These are phyloP conservation scores for Orychophragmus violaceus DNA, from an alignment of 345 rosid species.

Conservation along the genomic window DNA sequence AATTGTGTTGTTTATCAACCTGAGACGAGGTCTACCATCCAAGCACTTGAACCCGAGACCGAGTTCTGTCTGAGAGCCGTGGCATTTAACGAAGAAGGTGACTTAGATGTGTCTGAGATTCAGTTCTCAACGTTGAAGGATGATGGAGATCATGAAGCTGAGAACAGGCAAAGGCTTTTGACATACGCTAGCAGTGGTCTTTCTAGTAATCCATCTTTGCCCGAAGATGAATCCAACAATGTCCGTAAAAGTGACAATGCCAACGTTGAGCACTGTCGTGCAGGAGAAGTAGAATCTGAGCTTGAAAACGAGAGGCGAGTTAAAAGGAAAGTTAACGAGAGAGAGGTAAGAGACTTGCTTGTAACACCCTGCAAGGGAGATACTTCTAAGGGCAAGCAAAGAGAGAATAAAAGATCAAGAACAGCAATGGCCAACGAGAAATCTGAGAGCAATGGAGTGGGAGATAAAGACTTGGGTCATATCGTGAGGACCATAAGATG, in stretches of 20 bases:
- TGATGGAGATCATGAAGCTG: constrained; percentile 33
- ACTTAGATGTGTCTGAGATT: constrained; percentile 48
- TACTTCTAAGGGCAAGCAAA: constrained; percentile 38
- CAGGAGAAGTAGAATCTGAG: constrained; percentile 25
- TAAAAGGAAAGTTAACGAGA: constrained; percentile 41
- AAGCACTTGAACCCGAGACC: constrained; percentile 54
- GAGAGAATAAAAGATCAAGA: constrained; percentile 38
- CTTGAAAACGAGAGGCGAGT: not conserved
- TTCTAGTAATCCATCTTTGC: constrained; percentile 78
- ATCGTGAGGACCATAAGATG: constrained; percentile 75
- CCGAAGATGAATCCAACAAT: constrained; percentile 78
- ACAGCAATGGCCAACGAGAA: constrained; percentile 41
- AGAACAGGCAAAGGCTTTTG: constrained; percentile 51
- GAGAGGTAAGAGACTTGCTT: constrained; percentile 53
- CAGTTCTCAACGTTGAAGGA: constrained; percentile 38
- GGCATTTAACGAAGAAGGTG: constrained; percentile 38
- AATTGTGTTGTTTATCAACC: constrained; percentile 50
- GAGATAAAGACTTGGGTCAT: constrained; percentile 65
- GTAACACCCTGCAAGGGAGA: constrained; percentile 76
- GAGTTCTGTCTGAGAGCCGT: constrained; percentile 59
- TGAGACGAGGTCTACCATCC: constrained; percentile 49
- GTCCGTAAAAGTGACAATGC: constrained; percentile 15
- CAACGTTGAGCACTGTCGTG: constrained; percentile 24
- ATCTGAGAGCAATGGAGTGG: constrained; percentile 42
- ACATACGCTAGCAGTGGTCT: constrained; percentile 66